A percentile compares a stretch with the other conserved stretches of the same genome.
Evolutionary conservation across 1,139 yeast species (phyloP).

Genomic region (Sugiyamaella neomexicana): DNA sequence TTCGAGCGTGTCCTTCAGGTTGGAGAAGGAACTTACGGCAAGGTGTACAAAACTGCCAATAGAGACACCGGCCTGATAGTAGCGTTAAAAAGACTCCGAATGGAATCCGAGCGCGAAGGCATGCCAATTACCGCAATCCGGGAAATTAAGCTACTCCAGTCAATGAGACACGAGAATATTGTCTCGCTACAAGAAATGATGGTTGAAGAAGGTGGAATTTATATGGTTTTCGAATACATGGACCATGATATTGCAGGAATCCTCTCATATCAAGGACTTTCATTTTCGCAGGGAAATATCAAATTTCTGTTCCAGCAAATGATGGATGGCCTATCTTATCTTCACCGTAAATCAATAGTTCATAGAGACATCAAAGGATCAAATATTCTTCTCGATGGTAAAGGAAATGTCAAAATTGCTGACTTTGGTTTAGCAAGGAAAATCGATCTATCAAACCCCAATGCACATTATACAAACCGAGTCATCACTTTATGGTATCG

Average conservation of each 20-base stretch:
- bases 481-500: constrained; percentile 97
- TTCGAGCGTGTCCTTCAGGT: constrained; percentile 53
- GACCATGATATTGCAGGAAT: constrained; percentile 93
- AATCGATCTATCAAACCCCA: constrained; percentile 34
- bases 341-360: constrained; percentile 75
- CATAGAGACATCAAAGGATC: constrained; percentile 97
- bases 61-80: constrained; percentile 66
- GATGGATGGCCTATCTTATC: constrained; percentile 74
- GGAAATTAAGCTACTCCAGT: constrained; percentile 83
- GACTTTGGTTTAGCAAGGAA: constrained; percentile 90
- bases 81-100: constrained; percentile 78
- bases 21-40: constrained; percentile 85
- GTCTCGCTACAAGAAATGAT: constrained; percentile 85
- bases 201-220: constrained; percentile 75
- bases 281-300: constrained; percentile 63
- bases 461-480: constrained; percentile 70
- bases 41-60: constrained; percentile 76
- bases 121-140: constrained; percentile 95
- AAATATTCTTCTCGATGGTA: constrained; percentile 70
- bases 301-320: constrained; percentile 77
- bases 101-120: constrained; percentile 90
- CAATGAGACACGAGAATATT: constrained; percentile 80
- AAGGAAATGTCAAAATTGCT: constrained; percentile 79
- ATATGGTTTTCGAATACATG: constrained; percentile 91
- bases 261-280: constrained; percentile 70